Base-by-base conservation (phyloP, 495 filamentous ascomycete genomes). In the Chlorociboria aeruginascens region DNA sequence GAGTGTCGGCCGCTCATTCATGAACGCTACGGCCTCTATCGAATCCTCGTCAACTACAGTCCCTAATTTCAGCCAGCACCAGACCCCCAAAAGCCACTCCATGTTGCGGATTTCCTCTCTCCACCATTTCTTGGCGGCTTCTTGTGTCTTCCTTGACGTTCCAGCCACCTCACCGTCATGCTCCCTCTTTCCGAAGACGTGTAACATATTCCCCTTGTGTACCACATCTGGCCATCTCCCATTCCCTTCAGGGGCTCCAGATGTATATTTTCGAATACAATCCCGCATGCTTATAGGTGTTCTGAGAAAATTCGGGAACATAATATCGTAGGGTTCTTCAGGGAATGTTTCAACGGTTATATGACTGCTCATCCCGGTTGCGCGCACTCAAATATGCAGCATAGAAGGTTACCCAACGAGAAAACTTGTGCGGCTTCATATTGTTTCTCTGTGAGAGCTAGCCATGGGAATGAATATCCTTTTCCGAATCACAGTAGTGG, bases 341-440 rank as follows among this genome's bases (percentile, higher is more conserved):
- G 3, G 13, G 38, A 43, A 43, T 34, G 20, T 41, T 20, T 44
- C 42, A 7, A 28, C 20, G 12, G 40, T 33, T 6, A 6, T 20
- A 28, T 17, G n/a, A 16, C 13, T 30, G 30, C 30, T 42, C 1
- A 42, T 28, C 17, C 7, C 7, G 8, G 17, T 28, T 1, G 66
- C 65, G 66, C 65, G 3, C 70, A 69, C 52, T 74, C 71, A 42
- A 72, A 74, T 11, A 74, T 66, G 51, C 71, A 74, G 69, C 70
- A 74, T 33, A 74, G 54, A 7, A 72, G 56, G 3, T 69, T 61
- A 1, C 69, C 71, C 31, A 74, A 64, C 70, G 72, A 72, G 50
- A 72, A 74, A 9, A 72, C 71, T 44, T 69, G 65, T n/a, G 68
- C 67, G 0, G 66, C 59, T 45, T 74, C 71, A 52, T 68, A 66